Conservation (phyloP, 2,329 filamentous ascomycete genomes). For the Botrytis paeoniae region DNA sequence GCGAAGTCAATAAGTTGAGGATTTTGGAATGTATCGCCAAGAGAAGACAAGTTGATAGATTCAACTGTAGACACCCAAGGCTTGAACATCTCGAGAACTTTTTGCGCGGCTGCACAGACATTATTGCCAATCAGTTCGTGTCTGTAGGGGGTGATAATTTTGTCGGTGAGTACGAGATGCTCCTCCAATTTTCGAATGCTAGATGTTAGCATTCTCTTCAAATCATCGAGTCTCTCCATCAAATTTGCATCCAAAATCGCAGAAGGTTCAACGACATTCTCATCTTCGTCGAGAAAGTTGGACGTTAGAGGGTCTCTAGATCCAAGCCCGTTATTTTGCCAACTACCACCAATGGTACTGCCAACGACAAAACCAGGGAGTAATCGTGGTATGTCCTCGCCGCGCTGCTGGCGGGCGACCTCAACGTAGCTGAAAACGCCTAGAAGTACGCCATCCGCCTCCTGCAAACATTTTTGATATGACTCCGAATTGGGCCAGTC, state of each 20-base stretch:
- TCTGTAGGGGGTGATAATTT: slow-evolving; percentile 72
- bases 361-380: slow-evolving; percentile 91
- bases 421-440: slow-evolving; percentile 97
- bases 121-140: slow-evolving; percentile 80
- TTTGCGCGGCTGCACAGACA: slow-evolving; percentile 73
- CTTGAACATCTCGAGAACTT: slow-evolving; percentile 83
- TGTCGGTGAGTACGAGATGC: slow-evolving; percentile 72
- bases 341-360: slow-evolving; percentile 79
- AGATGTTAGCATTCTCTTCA: slow-evolving; percentile 80
- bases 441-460: slow-evolving; percentile 92
- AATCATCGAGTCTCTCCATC: slow-evolving; percentile 79
- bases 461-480: slow-evolving; percentile 89
- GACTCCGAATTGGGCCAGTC: slow-evolving; percentile 95
- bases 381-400: slow-evolving; percentile 88
- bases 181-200: slow-evolving; percentile 86
- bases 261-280: slow-evolving; percentile 68
- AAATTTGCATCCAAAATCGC: slow-evolving; percentile 72
- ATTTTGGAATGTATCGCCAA: slow-evolving; percentile 76
- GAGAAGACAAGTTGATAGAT: slow-evolving; percentile 80
- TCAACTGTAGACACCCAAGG: slow-evolving; percentile 89
- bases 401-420: slow-evolving; percentile 86
- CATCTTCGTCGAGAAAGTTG: slow-evolving; percentile 82
- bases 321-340: slow-evolving; percentile 70
- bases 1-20: slow-evolving; percentile 85
- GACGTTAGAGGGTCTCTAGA: slow-evolving; percentile 71